Percentiles rank a stretch among this genome's conserved stretches.
phyloP scores from a whole-genome alignment of 306 rosid species.

The Quillaja saponaria region DNA sequence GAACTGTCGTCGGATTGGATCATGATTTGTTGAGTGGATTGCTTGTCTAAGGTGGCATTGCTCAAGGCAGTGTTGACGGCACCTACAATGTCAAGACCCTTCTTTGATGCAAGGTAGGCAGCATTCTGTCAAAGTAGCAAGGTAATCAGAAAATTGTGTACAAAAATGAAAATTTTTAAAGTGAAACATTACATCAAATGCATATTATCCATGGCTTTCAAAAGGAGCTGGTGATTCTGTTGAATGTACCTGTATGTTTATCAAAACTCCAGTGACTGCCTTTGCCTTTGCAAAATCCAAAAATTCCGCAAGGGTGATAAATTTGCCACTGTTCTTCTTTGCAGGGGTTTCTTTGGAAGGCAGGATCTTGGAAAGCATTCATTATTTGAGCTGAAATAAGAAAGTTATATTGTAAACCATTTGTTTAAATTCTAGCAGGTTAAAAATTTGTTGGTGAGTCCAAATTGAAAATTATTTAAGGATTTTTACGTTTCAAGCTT shows the following conservation, averaged over 20 bases:
- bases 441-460: not conserved
- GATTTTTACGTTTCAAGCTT: slow-evolving; percentile 60
- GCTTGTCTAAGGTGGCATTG: slow-evolving; percentile 75
- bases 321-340: slow-evolving; percentile 59
- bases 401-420: slow-evolving; percentile 4
- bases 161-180: not conserved
- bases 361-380: slow-evolving; percentile 32
- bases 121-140: slow-evolving; percentile 63
- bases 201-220: no score
- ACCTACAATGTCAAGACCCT: slow-evolving; percentile 69
- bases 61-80: slow-evolving; percentile 49
- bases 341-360: slow-evolving; percentile 74
- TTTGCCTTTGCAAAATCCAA: slow-evolving; percentile 78
- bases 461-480: not conserved
- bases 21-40: slow-evolving; percentile 60
- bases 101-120: slow-evolving; percentile 72
- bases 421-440: slow-evolving; percentile 19
- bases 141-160: not conserved
- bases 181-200: not conserved
- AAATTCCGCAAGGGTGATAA: slow-evolving; percentile 65
- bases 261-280: slow-evolving; percentile 64
- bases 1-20: slow-evolving; percentile 84
- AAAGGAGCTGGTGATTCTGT: not conserved
- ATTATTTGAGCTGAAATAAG: slow-evolving; percentile 61
- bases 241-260: slow-evolving; percentile 51